Percentiles rank a stretch among this genome's conserved stretches.
phyloP scores from a whole-genome alignment of 1,139 yeast genomes.

The Geotrichum klebahnii region DNA sequence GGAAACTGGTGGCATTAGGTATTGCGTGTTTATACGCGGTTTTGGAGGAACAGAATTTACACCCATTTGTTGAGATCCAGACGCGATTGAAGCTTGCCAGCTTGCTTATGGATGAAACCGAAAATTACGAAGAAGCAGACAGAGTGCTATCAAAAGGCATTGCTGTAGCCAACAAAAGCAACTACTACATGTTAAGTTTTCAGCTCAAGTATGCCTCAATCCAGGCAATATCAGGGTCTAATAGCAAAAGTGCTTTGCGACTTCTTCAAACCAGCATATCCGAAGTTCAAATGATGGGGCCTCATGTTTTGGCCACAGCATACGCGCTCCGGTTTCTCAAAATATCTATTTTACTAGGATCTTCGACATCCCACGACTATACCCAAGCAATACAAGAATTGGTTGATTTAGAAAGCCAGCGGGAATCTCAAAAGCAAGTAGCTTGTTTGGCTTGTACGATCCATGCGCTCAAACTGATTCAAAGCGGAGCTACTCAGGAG shows the following conservation, averaged over 20 bases:
- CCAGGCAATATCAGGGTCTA: constrained; percentile 14
- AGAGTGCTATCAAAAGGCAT: constrained; percentile 18
- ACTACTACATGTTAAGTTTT: constrained; percentile 14
- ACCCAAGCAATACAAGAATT: constrained; percentile 19
- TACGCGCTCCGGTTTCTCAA: constrained; percentile 11
- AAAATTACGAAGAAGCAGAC: constrained; percentile 19
- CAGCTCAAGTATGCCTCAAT: constrained; percentile 19
- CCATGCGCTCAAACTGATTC: constrained; percentile 20
- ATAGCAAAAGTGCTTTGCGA: constrained; percentile 11
- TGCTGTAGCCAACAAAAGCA: constrained; percentile 20
- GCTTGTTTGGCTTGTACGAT: constrained; percentile 15
- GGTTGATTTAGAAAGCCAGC: constrained; percentile 11
- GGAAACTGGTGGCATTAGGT: constrained; percentile 14
- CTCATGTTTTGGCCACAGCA: constrained; percentile 4
- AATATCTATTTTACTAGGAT: constrained; percentile 13
- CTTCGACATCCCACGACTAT: constrained; percentile 10
- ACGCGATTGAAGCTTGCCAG: constrained; percentile 21
- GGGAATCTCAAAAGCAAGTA: constrained; percentile 15
- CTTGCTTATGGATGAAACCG: constrained; percentile 19
- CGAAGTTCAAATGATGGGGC: constrained; percentile 15
- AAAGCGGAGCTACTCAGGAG: constrained; percentile 6
- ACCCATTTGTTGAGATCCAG: constrained; percentile 21
- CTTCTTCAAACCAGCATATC: constrained; percentile 11
- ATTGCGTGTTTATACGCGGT: constrained; percentile 18
- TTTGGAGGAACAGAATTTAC: constrained; percentile 18